Percentiles rank a stretch among this genome's conserved stretches.
phyloP scores from a whole-genome alignment of 371 early-diverging fungal species.

The Mucor ambiguus region DNA sequence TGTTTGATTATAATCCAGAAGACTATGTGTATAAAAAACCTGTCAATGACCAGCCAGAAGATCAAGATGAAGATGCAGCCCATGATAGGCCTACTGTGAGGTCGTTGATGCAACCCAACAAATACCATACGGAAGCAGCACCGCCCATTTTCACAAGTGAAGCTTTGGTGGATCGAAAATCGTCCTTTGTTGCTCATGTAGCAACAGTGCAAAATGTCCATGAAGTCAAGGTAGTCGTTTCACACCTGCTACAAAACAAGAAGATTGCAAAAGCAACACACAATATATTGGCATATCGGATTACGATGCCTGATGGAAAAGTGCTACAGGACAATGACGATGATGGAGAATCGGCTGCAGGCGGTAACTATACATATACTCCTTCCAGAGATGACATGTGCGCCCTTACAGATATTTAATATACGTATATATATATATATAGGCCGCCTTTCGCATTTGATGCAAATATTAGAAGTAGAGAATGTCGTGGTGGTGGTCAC shows the following conservation, averaged over 20 bases:
- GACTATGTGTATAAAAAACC: constrained; percentile 11
- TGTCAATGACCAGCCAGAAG: neutral
- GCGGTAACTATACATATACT: constrained; percentile 42
- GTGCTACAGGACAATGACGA: constrained; percentile 78
- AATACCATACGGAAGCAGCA: constrained; percentile 16
- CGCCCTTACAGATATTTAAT: neutral
- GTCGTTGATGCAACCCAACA: constrained; percentile 16
- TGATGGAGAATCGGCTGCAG: constrained; percentile 85
- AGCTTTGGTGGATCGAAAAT: constrained; percentile 82
- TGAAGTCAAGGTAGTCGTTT: constrained; percentile 64
- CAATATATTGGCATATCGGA: constrained; percentile 89
- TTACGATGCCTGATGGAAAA: constrained; percentile 58
- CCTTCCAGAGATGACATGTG: no score
- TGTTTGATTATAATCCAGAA: constrained; percentile 16
- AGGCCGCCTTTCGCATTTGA: constrained; percentile 74
- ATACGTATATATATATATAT: neutral
- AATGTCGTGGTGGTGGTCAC: constrained; percentile 86
- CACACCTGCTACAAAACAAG: constrained; percentile 68
- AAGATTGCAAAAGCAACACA: constrained; percentile 87
- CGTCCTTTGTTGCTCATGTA: constrained; percentile 84
- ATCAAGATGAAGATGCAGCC: constrained; percentile 1
- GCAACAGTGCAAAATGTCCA: constrained; percentile 62
- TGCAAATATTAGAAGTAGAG: constrained; percentile 73
- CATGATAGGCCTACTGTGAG: constrained; percentile 33
- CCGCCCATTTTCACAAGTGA: constrained; percentile 47